Conservation (phyloP, 805 yeast genomes). For the Metschnikowia arizonensis region DNA sequence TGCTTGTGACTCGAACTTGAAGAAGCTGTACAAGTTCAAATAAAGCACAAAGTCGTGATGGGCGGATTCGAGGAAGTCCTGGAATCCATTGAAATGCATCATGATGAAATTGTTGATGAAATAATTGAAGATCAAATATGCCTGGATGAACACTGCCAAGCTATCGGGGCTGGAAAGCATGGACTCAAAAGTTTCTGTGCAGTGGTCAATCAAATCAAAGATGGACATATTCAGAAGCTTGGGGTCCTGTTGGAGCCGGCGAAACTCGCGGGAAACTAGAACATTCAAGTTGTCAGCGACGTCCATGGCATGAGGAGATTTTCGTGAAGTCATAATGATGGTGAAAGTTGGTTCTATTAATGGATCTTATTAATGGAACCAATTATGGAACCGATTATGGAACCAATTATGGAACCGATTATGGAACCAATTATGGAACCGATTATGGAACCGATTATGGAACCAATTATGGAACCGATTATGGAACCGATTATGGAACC, state of each 20-base stretch:
- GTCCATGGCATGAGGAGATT: conserved; percentile 1
- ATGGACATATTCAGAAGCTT: conserved; percentile 28
- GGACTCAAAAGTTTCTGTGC: conserved; percentile 36
- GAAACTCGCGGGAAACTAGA: conserved; percentile 31
- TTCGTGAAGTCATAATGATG: conserved; percentile 1
- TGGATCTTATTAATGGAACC: no score
- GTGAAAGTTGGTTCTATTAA: neutral
- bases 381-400: no score
- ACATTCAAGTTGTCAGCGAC: neutral
- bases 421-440: no score
- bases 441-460: no score
- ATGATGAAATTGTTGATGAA: conserved; percentile 41
- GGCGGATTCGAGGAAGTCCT: conserved; percentile 32
- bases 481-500: no score
- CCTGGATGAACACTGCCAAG: conserved; percentile 28
- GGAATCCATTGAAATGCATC: conserved; percentile 42
- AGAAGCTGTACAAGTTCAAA: conserved; percentile 39
- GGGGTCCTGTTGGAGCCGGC: conserved; percentile 34
- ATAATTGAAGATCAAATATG: conserved; percentile 40
- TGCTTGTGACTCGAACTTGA: conserved; percentile 22
- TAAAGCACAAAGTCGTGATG: conserved; percentile 41
- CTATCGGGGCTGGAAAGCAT: conserved; percentile 18
- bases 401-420: no score
- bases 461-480: no score
- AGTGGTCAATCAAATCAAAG: conserved; percentile 40